Conservation (phyloP, 345 rosid genomes). For the Gossypium rotundifolium region DNA sequence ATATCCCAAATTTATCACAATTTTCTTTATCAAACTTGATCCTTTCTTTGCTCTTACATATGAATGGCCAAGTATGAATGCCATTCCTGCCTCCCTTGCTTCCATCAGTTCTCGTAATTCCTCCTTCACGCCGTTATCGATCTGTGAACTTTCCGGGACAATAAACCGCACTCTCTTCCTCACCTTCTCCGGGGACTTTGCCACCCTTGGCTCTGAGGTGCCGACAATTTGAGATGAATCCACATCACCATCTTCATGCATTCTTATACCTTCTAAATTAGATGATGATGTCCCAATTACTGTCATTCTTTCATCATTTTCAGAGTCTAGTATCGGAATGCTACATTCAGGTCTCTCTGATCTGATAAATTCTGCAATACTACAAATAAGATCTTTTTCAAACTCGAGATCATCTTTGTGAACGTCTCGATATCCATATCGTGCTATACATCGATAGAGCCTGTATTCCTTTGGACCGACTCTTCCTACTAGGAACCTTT, state of each 20-base stretch:
- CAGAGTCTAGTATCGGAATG: constrained; percentile 12
- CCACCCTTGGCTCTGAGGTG: constrained; percentile 19
- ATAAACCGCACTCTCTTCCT: constrained; percentile 75
- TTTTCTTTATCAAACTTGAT: constrained; percentile 74
- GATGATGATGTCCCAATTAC: constrained; percentile 75
- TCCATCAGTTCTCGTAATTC: constrained; percentile 77
- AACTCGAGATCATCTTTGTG: constrained; percentile 85
- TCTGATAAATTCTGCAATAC: constrained; percentile 74
- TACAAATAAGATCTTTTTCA: constrained; percentile 77
- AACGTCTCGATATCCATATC: constrained; percentile 86
- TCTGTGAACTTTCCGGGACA: constrained; percentile 53
- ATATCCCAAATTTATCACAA: constrained; percentile 76
- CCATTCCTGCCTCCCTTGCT: constrained; percentile 93
- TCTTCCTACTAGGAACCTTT: constrained; percentile 81
- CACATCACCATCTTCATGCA: constrained; percentile 35
- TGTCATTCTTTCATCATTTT: constrained; percentile 52
- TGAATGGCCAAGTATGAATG: constrained; percentile 81
- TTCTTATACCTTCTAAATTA: constrained; percentile 41
- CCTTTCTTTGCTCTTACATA: constrained; percentile 82
- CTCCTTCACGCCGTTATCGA: constrained; percentile 36
- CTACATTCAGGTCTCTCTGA: constrained; percentile 41
- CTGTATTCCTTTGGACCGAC: constrained; percentile 84
- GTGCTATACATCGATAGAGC: constrained; percentile 81
- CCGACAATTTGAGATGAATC: constrained; percentile 21
- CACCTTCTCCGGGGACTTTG: constrained; percentile 22